These are phyloP conservation scores for Epichloe hybrida DNA, from an alignment of 2,329 filamentous ascomycete species.

Conservation along the genomic window DNA sequence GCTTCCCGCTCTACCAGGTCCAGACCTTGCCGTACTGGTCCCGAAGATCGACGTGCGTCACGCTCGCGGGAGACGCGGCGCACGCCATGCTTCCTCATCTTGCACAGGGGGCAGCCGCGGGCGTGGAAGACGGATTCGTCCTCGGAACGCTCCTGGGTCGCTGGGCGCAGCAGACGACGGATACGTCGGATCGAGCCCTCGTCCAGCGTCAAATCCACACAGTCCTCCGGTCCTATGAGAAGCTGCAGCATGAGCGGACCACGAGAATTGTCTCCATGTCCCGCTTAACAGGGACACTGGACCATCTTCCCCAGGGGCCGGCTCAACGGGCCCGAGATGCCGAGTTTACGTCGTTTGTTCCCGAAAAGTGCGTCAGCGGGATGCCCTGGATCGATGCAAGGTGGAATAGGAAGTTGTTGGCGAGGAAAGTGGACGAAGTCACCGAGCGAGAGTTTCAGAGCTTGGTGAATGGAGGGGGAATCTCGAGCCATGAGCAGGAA, in stretches of 20 bases:
- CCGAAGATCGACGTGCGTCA: constrained; percentile 2
- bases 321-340: constrained; percentile 6
- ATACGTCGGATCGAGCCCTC: background rate
- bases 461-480: background rate
- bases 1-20: constrained; percentile 6
- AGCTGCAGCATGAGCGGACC: constrained; percentile 5
- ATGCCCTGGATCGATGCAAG: constrained; percentile 8
- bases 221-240: constrained; percentile 3
- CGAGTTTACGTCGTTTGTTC: constrained; percentile 1
- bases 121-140: constrained; percentile 13
- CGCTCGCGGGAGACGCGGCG: constrained; percentile 9
- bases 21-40: constrained; percentile 4
- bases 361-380: constrained; percentile 4
- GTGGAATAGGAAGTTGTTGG: constrained; percentile 5
- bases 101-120: constrained; percentile 14
- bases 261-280: constrained; percentile 4
- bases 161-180: background rate
- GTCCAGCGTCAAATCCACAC: background rate
- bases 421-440: constrained; percentile 3
- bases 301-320: constrained; percentile 3
- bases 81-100: constrained; percentile 14
- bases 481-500: no score
- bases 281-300: constrained; percentile 1
- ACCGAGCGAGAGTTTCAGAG: constrained; percentile 3
- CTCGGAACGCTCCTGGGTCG: constrained; percentile 16